phyloP scores from a whole-genome alignment of 805 yeast species.

The Yamadazyma nakazawae region DNA sequence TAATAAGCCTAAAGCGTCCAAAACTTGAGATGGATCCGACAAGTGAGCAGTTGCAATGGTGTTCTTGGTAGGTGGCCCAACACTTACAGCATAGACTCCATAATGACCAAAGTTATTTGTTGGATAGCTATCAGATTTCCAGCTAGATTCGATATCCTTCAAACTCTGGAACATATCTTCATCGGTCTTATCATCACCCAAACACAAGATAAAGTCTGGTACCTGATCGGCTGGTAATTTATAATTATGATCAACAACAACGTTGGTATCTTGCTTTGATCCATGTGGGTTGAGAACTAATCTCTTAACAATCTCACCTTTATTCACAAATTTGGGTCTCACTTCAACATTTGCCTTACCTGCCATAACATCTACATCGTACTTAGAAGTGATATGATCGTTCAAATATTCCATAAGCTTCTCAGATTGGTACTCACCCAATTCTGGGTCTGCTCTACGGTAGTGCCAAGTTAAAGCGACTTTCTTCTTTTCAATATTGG shows the following conservation, averaged over 20 bases:
- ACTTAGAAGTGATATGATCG: slow-evolving; percentile 54
- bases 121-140: slow-evolving; percentile 43
- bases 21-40: slow-evolving; percentile 77
- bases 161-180: slow-evolving; percentile 94
- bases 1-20: slow-evolving; percentile 77
- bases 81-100: slow-evolving; percentile 82
- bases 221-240: slow-evolving; percentile 40
- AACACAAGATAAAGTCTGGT: slow-evolving; percentile 84
- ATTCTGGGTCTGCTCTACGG: slow-evolving; percentile 88
- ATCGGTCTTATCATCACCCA: slow-evolving; percentile 96
- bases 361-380: slow-evolving; percentile 90
- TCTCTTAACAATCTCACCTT: slow-evolving; percentile 91
- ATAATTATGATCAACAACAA: slow-evolving; percentile 21
- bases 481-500: slow-evolving; percentile 80
- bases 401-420: slow-evolving; percentile 57
- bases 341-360: slow-evolving; percentile 98
- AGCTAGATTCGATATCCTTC: slow-evolving; percentile 53
- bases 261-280: slow-evolving; percentile 40
- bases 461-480: slow-evolving; percentile 99
- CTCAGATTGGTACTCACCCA: slow-evolving; percentile 83
- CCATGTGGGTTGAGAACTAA: slow-evolving; percentile 68
- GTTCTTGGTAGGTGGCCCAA: slow-evolving; percentile 85
- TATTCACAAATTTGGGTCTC: slow-evolving; percentile 91
- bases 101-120: slow-evolving; percentile 48
- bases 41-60: slow-evolving; percentile 85